These are phyloP conservation scores for Aspergillus sp. DNA, from an alignment of 2,329 filamentous ascomycete species.

Conservation along the genomic window DNA sequence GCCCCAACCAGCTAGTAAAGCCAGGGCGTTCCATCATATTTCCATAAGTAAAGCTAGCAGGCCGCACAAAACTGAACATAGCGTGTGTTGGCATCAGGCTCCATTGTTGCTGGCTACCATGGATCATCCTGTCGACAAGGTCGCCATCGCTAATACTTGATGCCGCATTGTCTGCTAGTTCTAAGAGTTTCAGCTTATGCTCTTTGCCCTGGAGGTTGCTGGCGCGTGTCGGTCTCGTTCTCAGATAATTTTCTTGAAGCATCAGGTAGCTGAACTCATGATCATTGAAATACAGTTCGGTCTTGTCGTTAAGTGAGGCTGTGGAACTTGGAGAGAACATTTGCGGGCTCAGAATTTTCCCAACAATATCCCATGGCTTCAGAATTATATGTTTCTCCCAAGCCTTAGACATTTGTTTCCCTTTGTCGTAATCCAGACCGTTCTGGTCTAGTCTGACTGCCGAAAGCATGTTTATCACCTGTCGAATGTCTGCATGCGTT, in stretches of 20 bases:
- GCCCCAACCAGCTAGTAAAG: constrained; percentile 92
- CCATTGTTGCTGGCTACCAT: constrained; percentile 97
- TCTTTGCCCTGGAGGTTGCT: constrained; percentile 65
- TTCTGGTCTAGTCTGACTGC: constrained; percentile 86
- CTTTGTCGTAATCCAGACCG: constrained; percentile 77
- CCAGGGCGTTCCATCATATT: constrained; percentile 68
- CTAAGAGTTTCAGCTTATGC: constrained; percentile 76
- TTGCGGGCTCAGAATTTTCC: constrained; percentile 84
- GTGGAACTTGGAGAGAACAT: constrained; percentile 84
- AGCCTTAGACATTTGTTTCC: constrained; percentile 91
- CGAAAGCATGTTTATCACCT: constrained; percentile 98
- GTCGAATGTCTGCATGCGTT: constrained; percentile 90
- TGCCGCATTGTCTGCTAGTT: constrained; percentile 82
- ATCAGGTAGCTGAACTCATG: constrained; percentile 97
- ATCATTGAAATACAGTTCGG: constrained; percentile 98
- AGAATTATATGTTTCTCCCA: constrained; percentile 98
- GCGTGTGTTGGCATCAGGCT: constrained; percentile 96
- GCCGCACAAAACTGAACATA: constrained; percentile 89
- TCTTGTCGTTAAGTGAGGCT: constrained; percentile 91
- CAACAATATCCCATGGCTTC: constrained; percentile 97
- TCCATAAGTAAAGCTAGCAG: constrained; percentile 82
- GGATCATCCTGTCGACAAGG: constrained; percentile 95
- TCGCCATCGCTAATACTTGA: constrained; percentile 98
- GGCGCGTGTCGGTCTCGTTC: constrained; percentile 70
- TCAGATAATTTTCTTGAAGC: constrained; percentile 97